Conservation (phyloP, 306 rosid genomes). For the Albizia julibrissin region DNA sequence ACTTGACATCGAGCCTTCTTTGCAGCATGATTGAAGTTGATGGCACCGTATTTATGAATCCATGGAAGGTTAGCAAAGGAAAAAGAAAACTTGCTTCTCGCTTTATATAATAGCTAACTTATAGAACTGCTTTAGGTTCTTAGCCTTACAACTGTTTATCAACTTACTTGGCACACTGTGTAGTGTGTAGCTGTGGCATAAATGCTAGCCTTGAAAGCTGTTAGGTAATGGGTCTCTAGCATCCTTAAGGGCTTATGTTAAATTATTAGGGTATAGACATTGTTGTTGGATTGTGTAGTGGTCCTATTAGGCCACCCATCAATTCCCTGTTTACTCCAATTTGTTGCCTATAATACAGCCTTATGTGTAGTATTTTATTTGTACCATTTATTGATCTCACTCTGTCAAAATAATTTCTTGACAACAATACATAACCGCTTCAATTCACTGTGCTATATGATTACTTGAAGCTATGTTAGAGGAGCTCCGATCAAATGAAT, state of each 20-base stretch:
- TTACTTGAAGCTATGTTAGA: not conserved
- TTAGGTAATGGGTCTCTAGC: slow-evolving; percentile 26
- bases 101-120: slow-evolving; percentile 30
- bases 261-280: not conserved
- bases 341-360: not conserved
- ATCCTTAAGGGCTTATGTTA: not conserved
- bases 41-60: slow-evolving; percentile 32
- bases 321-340: slow-evolving; percentile 21
- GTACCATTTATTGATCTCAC: slow-evolving; percentile 18
- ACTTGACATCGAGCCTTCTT: slow-evolving; percentile 17
- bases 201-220: slow-evolving; percentile 12
- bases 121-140: slow-evolving; percentile 10
- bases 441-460: not conserved
- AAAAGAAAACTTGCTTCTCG: slow-evolving; percentile 15
- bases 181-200: slow-evolving; percentile 26
- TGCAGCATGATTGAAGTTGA: slow-evolving; percentile 27
- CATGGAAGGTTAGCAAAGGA: slow-evolving; percentile 11
- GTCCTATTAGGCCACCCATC: slow-evolving; percentile 2
- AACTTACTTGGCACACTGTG: slow-evolving; percentile 22
- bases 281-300: slow-evolving; percentile 6
- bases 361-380: not conserved
- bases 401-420: not conserved
- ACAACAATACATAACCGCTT: not conserved
- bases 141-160: slow-evolving; percentile 2
- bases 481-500: not conserved